A percentile compares a stretch with the other conserved stretches of the same genome.
Conservation (phyloP, 345 rosid genomes). For the Euphorbia tirucalli region DNA sequence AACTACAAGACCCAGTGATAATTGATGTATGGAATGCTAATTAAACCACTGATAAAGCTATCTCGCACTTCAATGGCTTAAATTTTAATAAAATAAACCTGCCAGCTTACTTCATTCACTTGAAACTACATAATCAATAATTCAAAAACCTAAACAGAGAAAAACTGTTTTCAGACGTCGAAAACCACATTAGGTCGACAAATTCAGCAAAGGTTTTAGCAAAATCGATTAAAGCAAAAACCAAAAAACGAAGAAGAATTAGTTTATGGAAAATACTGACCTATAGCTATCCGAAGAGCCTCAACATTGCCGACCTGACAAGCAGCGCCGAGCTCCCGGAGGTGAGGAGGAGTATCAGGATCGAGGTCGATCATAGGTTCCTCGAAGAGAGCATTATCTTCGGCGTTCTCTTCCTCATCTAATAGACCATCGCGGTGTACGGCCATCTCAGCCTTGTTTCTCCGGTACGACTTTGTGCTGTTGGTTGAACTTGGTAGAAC, state of each 20-base stretch:
- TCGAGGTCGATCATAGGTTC: conserved; percentile 51
- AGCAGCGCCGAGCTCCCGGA: conserved; percentile 68
- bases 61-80: too few relatives aligned
- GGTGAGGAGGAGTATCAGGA: conserved; percentile 59
- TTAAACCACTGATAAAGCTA: too few relatives aligned
- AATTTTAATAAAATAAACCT: too few relatives aligned
- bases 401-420: conserved; percentile 67
- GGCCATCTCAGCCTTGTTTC: conserved; percentile 48
- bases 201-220: background rate
- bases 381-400: conserved; percentile 59
- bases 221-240: background rate
- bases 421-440: conserved; percentile 64
- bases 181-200: background rate
- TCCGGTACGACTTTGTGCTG: background rate
- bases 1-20: too few relatives aligned
- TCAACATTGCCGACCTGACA: conserved; percentile 59
- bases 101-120: too few relatives aligned
- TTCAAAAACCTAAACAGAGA: background rate
- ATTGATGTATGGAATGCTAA: too few relatives aligned
- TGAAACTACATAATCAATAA: too few relatives aligned
- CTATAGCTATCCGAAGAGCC: conserved; percentile 74
- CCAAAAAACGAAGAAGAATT: background rate
- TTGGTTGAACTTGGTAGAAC: background rate
- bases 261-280: conserved; percentile 22
- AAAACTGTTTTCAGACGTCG: background rate